Percentiles rank a stretch among this genome's conserved stretches.
These are phyloP conservation scores for Blastobotrys petasosporus DNA, from an alignment of 1,139 yeast genomes.

Conservation along the genomic window DNA sequence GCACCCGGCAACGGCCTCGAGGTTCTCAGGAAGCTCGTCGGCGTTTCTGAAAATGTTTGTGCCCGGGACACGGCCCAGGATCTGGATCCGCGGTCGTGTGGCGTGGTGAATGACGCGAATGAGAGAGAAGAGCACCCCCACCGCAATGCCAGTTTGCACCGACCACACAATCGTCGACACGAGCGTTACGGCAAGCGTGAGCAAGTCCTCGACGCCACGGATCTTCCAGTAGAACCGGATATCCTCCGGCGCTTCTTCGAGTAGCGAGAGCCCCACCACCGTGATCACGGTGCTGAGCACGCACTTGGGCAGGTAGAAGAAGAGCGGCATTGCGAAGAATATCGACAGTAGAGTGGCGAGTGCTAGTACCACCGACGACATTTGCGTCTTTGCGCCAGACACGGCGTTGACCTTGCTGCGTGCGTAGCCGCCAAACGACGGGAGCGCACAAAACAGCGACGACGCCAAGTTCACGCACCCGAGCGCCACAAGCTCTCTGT, in stretches of 20 bases:
- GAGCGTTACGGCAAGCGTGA: conserved; percentile 69
- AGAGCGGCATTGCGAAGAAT: conserved; percentile 51
- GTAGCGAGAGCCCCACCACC: conserved; percentile 66
- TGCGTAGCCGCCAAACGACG: conserved; percentile 96
- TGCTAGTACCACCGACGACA: conserved; percentile 81
- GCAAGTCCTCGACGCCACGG: conserved; percentile 69
- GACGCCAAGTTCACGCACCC: conserved; percentile 70
- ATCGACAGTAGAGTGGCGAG: conserved; percentile 61
- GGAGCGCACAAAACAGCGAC: conserved; percentile 71
- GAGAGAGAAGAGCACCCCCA: conserved; percentile 77
- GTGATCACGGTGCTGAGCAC: conserved; percentile 77
- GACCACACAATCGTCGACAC: conserved; percentile 72
- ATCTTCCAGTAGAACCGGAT: conserved; percentile 66
- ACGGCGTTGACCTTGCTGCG: conserved; percentile 83
- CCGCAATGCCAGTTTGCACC: conserved; percentile 81
- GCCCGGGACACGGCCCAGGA: conserved; percentile 75
- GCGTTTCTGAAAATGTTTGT: conserved; percentile 74
- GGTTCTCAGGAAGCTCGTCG: conserved; percentile 40
- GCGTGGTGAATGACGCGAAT: conserved; percentile 79
- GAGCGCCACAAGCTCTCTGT: conserved; percentile 65
- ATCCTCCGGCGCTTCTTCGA: conserved; percentile 87
- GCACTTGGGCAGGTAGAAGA: conserved; percentile 75
- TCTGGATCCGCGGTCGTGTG: conserved; percentile 82
- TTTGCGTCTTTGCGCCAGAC: conserved; percentile 79
- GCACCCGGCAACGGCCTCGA: conserved; percentile 78